These are phyloP conservation scores for Betula pendula DNA, from an alignment of 306 rosid species.

Conservation along the genomic window DNA sequence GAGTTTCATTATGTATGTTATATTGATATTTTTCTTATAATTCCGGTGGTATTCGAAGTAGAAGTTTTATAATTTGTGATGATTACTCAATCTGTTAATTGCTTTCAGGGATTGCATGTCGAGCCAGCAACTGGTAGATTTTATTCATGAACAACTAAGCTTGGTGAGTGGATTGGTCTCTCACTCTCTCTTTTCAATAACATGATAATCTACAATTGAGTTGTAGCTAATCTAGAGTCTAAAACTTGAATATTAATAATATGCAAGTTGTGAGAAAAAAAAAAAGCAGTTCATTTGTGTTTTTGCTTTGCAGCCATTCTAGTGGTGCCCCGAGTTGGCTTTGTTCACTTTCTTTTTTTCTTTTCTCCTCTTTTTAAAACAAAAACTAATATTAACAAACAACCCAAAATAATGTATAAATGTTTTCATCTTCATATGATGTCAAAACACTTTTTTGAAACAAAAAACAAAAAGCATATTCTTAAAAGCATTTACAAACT, in stretches of 20 bases:
- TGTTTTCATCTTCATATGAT: too few species aligned
- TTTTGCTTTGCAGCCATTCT: background rate
- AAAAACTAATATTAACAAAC: too few species aligned
- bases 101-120: slow-evolving; percentile 95
- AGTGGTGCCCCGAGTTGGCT: too few species aligned
- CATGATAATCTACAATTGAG: slow-evolving; percentile 3
- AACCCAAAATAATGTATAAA: too few species aligned
- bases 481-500: too few species aligned
- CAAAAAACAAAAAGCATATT: too few species aligned
- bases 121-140: slow-evolving; percentile 90
- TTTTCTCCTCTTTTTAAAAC: too few species aligned
- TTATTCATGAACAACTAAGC: slow-evolving; percentile 63
- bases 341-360: too few species aligned
- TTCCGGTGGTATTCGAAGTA: background rate
- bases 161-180: slow-evolving; percentile 44
- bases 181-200: background rate
- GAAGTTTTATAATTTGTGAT: background rate
- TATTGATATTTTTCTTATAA: background rate
- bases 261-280: background rate
- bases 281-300: background rate
- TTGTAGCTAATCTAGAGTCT: background rate
- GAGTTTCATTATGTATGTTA: background rate
- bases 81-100: slow-evolving; percentile 29
- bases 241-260: background rate
- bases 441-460: too few species aligned